These are phyloP conservation scores for Tylopilus rubrobrunneus DNA, from an alignment of 768 basidiomycete species.

Conservation along the genomic window DNA sequence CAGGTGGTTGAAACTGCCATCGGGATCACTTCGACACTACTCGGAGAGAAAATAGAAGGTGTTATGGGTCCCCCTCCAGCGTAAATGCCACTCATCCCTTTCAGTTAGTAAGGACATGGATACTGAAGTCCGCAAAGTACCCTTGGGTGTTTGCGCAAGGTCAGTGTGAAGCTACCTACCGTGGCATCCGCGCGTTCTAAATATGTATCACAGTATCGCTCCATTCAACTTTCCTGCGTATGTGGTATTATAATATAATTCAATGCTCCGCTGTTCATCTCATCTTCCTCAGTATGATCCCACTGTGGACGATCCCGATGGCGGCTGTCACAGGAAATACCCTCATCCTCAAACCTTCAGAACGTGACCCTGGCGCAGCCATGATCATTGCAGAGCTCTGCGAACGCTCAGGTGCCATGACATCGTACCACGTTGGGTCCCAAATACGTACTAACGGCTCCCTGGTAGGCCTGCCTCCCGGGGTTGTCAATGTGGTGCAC, in stretches of 20 bases:
- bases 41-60: conserved; percentile 94
- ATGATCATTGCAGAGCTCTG: conserved; percentile 98
- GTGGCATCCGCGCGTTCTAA: not conserved
- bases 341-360: conserved; percentile 90
- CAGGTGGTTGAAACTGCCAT: conserved; percentile 84
- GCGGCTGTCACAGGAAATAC: conserved; percentile 90
- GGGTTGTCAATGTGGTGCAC: conserved; percentile 90
- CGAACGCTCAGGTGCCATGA: conserved; percentile 62
- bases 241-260: conserved; percentile 21
- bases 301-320: conserved; percentile 93
- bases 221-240: conserved; percentile 93
- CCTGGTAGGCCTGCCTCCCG: conserved; percentile 64
- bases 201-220: conserved; percentile 47
- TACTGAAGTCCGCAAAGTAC: conserved; percentile 78
- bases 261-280: conserved; percentile 2
- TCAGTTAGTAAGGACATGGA: conserved; percentile 95
- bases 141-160: conserved; percentile 85
- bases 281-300: conserved; percentile 71
- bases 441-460: not conserved
- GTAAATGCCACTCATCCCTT: conserved; percentile 14
- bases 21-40: conserved; percentile 77
- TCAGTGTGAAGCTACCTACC: conserved; percentile 15
- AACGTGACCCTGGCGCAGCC: conserved; percentile 94
- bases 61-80: conserved; percentile 4
- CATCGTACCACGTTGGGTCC: not conserved